A percentile compares a stretch with the other conserved stretches of the same genome.
Conservation (phyloP, 192 early-diverging fungal genomes). For the Coemansia javaensis region DNA sequence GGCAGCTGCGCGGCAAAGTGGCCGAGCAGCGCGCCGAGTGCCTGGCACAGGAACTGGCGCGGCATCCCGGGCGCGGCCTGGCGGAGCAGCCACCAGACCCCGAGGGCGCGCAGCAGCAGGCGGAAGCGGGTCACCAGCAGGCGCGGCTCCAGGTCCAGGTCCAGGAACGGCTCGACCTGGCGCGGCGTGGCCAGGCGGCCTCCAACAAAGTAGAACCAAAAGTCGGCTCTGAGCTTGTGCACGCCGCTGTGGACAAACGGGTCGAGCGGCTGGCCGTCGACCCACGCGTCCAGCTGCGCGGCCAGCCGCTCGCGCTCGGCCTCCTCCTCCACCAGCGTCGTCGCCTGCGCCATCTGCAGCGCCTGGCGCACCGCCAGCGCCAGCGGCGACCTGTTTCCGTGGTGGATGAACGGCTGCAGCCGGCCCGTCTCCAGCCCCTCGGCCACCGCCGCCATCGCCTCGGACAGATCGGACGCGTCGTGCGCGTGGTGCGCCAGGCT, state of each 20-base stretch:
- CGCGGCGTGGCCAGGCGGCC: conserved; percentile 32
- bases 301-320: conserved; percentile 29
- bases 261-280: conserved; percentile 44
- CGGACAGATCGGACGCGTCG: conserved; percentile 33
- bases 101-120: conserved; percentile 28
- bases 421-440: conserved; percentile 40
- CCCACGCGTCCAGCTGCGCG: conserved; percentile 36
- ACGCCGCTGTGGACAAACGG: conserved; percentile 38
- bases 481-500: conserved; percentile 24
- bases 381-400: conserved; percentile 25
- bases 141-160: conserved; percentile 11
- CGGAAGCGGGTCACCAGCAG: conserved; percentile 17
- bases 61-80: conserved; percentile 39
- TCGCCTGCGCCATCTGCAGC: conserved; percentile 23
- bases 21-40: conserved; percentile 14
- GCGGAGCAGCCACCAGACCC: conserved; percentile 34
- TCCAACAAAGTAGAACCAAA: conserved; percentile 34
- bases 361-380: conserved; percentile 26
- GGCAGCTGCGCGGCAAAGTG: conserved; percentile 9
- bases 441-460: conserved; percentile 35
- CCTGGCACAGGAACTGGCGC: conserved; percentile 23
- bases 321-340: conserved; percentile 18
- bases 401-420: conserved; percentile 41
- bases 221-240: conserved; percentile 40
- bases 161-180: conserved; percentile 33